Evolutionary conservation across 106 monocot genomes (phyloP), one percentile per base, ranked within the genome.

Genomic region (Apostasia shenzhenica): DNA sequence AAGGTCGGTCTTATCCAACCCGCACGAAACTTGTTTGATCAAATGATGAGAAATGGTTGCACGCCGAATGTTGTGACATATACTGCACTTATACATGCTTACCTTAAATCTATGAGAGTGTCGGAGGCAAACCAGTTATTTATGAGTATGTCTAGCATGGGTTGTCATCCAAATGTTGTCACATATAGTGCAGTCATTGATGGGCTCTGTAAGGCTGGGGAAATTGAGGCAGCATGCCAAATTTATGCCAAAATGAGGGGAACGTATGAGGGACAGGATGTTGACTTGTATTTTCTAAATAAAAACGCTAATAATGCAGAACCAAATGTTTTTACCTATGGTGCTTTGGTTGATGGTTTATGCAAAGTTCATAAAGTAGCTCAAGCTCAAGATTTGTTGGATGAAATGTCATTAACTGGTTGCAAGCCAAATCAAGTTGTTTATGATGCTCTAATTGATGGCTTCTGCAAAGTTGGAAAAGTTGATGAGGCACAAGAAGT

Each of bases 261-360:
- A 61, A 71, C 66, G 40, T 83, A 40, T 76, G 81, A 90, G 7
- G 65, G 57, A n/a, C 61, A 65, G 39, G 83, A 76, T 72, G 62
- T 66, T 61, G 68, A 80, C 59, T 80, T 67, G 41, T 88, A 80
- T 72, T 89, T 92, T 75, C 60, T 67, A 63, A 78, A 57, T 63
- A 70, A 41, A 54, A 60, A 50, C 75, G 14, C 45, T 1, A 66
- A 77, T 9, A 68, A n/a, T 3, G 12, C 58, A 58, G 71, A 74
- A 48, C 97, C 97, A 48, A 99, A 99, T 87, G 90, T 99, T 69
- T 84, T 90, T 59, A 99, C 97, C 4, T 99, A 93, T 74, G 97
- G 97, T 71, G 92, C 97, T 63, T 55, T 99, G 58, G 75, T 99
- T 61, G 90, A 99, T 83, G 97, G 97, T 38, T 76, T 99, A 48